Conservation (phyloP, 78 protist genomes). For the Salpingoeca rosetta region DNA sequence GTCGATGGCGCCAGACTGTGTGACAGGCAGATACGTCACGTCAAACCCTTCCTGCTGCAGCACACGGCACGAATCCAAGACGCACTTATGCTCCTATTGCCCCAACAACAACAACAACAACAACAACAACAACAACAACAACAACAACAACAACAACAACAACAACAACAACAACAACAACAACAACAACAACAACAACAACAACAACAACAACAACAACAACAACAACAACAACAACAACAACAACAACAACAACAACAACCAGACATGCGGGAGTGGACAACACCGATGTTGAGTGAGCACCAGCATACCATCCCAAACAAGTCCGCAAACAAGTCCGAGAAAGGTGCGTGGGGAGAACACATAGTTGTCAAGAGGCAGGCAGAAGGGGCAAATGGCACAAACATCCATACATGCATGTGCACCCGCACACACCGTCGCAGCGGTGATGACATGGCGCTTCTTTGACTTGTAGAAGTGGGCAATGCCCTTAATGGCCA, state of each 20-base stretch:
- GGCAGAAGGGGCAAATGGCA: neutral
- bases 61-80: constrained; percentile 89
- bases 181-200: no score
- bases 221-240: no score
- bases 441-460: constrained; percentile 83
- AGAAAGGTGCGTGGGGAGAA: neutral
- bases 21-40: constrained; percentile 76
- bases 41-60: constrained; percentile 84
- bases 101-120: neutral
- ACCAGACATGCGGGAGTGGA: no score
- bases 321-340: no score
- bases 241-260: no score
- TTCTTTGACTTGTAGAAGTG: constrained; percentile 71
- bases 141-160: no score
- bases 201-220: no score
- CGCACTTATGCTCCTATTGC: constrained; percentile 93
- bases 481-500: constrained; percentile 92
- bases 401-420: neutral
- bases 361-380: neutral
- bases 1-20: constrained; percentile 66
- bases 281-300: no score
- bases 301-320: no score
- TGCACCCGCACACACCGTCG: constrained; percentile 33
- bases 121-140: no score
- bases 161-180: no score